Conservation (phyloP, 2,329 filamentous ascomycete species). For the Diaporthe destruens region DNA sequence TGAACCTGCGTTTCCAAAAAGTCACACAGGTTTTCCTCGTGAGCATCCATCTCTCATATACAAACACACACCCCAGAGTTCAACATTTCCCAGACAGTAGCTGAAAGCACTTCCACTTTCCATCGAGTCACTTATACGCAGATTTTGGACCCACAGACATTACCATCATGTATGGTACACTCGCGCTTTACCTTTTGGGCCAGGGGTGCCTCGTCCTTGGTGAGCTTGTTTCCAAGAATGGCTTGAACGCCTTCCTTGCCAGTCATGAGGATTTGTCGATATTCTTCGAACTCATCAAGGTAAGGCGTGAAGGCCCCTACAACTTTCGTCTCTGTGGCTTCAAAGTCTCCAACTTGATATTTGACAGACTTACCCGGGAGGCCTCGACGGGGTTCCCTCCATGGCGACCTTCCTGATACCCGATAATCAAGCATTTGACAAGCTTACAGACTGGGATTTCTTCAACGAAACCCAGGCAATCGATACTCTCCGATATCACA, state of each 20-base stretch:
- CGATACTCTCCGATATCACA: constrained; percentile 72
- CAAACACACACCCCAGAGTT: neutral
- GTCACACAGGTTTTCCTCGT: neutral
- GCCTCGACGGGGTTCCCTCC: constrained; percentile 59
- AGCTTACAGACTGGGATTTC: constrained; percentile 59
- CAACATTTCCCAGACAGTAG: neutral
- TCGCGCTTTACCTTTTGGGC: neutral
- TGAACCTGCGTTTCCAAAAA: too few species aligned
- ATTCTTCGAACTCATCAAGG: neutral
- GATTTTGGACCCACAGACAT: neutral
- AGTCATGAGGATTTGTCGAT: neutral
- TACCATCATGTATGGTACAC: constrained; percentile 5
- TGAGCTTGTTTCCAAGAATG: neutral
- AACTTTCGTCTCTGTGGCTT: neutral
- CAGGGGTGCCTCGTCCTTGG: neutral
- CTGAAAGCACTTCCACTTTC: neutral
- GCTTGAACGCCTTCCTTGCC: neutral
- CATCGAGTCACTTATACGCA: too few species aligned
- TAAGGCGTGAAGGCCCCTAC: neutral
- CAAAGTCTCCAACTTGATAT: neutral
- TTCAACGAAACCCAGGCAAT: constrained; percentile 62
- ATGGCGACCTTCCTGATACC: constrained; percentile 70
- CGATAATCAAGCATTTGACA: constrained; percentile 69
- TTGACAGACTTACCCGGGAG: constrained; percentile 52
- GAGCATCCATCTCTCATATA: neutral